Conservation (phyloP, 192 early-diverging fungal genomes). For the Entomortierella lignicola region DNA sequence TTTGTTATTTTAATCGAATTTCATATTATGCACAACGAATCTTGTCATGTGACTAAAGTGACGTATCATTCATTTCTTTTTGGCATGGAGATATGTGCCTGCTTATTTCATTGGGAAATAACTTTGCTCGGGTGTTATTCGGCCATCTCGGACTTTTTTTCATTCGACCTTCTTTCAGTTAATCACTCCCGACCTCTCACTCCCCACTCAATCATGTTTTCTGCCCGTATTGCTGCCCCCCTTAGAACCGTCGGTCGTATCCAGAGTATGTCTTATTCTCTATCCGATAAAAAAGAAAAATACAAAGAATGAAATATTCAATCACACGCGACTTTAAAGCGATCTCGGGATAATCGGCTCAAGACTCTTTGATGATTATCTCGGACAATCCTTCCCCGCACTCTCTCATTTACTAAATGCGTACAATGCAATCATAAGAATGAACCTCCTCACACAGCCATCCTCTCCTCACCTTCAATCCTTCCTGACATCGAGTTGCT, state of each 20-base stretch:
- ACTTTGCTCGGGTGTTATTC: neutral
- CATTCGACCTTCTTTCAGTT: neutral
- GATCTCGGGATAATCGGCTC: neutral
- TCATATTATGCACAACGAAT: too few relatives aligned
- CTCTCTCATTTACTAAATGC: neutral
- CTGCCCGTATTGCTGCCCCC: slow-evolving; percentile 43
- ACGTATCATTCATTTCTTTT: too few relatives aligned
- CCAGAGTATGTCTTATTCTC: slow-evolving; percentile 31
- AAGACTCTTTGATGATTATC: neutral
- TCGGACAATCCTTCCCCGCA: neutral
- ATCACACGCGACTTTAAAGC: neutral
- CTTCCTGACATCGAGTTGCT: neutral
- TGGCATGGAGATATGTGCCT: too few relatives aligned
- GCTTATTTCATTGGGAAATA: neutral
- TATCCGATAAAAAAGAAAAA: neutral
- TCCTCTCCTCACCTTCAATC: neutral
- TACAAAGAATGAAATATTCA: too few relatives aligned
- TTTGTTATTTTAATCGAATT: too few relatives aligned
- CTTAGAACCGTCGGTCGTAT: slow-evolving; percentile 35
- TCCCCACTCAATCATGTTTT: slow-evolving; percentile 34
- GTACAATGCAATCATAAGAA: neutral
- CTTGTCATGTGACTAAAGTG: too few relatives aligned
- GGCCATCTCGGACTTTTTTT: slow-evolving; percentile 12
- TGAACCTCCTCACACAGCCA: too few relatives aligned
- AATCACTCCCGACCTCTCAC: neutral